Base-by-base conservation (phyloP, 2,329 filamentous ascomycete species). In the Lasiodiplodia gonubiensis region DNA sequence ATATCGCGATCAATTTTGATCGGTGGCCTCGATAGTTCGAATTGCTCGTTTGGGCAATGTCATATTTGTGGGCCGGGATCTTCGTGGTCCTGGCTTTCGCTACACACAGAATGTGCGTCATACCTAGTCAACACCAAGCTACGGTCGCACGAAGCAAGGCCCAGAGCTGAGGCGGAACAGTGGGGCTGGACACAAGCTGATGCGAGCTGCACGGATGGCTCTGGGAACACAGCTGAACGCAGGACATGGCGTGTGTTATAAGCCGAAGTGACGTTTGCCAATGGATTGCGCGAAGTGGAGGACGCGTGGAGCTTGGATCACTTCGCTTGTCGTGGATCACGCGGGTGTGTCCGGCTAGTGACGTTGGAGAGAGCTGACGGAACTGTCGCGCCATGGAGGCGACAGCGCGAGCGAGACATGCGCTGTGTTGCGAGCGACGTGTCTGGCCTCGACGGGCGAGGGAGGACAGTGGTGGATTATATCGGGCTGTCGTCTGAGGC, bases 241-340 rank as follows among this genome's bases (percentile, higher is more conserved):
- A 21, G 42, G 25, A 59, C 18, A 42, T 18, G 16, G 21, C 12
- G 23, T 23, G 23, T 51, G 59, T 63, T 63, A 49, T 49, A 51
- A 48, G 25, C 21, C 25, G 27, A 21, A 51, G 42, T 63, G 59
- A 63, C 59, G 59, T 63, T 37, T 63, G 30, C 59, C 59, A 63
- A 51, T 63, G 59, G n/a, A 63, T 63, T 51, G 23, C n/a, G 42
- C 42, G n/a, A 46, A 35, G 59, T 35, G 59, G 59, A 51, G 42
- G 42, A 46, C 7, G 18, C 42, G 42, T 21, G 46, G 46, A 63
- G 59, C 59, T 63, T 52, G 59, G 59, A 48, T 48, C 59, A 51
- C 27, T 46, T 63, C 59, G 59, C 59, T 63, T 63, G 59, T 46
- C 46, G 59, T 51, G 59, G 59, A 63, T 63, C 59, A 63, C 27